Evolutionary conservation across 192 early-diverging fungal species (phyloP).

Genomic region (Cetraspora pellucida): DNA sequence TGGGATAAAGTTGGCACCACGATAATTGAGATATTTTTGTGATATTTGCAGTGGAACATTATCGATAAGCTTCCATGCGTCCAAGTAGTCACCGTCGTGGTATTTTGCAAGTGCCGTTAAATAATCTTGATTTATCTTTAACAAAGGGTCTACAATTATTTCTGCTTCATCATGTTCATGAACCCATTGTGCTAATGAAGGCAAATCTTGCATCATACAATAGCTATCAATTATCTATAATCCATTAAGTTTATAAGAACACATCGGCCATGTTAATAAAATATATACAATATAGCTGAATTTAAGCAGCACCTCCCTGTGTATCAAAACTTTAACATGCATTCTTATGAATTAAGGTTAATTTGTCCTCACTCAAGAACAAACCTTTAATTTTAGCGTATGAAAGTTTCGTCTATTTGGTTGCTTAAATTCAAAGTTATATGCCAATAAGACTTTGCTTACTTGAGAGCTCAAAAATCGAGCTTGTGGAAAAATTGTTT

Average conservation of each 20-base stretch:
- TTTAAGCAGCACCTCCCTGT: too few relatives aligned
- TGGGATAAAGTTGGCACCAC: conserved; percentile 4
- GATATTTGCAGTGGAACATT: neutral
- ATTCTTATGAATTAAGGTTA: too few relatives aligned
- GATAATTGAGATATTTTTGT: neutral
- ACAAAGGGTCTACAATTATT: conserved; percentile 3
- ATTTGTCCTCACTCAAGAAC: too few relatives aligned
- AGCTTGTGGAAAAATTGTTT: neutral
- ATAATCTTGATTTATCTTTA: conserved; percentile 11
- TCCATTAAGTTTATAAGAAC: too few relatives aligned
- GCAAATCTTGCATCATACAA: conserved; percentile 20
- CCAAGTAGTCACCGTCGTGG: neutral
- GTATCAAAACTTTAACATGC: too few relatives aligned
- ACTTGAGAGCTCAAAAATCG: conserved; percentile 25
- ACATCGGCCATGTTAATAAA: neutral
- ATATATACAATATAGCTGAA: neutral
- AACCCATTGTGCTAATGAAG: conserved; percentile 29
- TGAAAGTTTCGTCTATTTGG: too few relatives aligned
- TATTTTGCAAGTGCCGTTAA: neutral
- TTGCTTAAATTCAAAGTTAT: too few relatives aligned
- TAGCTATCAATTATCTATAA: conserved; percentile 30
- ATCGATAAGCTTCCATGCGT: conserved; percentile 17
- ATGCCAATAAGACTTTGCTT: neutral
- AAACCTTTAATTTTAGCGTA: too few relatives aligned
- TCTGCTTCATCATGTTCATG: neutral